Conservation (phyloP, 345 rosid species). For the Populus pruinosa region DNA sequence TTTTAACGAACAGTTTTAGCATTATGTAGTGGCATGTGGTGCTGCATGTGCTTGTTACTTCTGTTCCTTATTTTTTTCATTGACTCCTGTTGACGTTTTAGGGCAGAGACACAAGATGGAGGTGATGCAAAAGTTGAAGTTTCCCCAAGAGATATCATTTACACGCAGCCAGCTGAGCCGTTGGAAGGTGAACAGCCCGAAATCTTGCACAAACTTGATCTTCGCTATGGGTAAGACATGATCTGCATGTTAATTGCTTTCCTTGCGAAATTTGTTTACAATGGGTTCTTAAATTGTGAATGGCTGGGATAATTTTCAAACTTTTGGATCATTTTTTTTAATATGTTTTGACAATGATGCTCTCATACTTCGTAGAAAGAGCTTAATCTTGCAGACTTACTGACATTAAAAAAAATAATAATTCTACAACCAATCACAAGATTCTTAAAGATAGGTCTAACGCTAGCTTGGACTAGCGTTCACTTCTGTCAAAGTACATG, state of each 20-base stretch:
- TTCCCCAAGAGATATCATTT: conserved; percentile 90
- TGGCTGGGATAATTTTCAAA: background rate
- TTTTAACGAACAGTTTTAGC: background rate
- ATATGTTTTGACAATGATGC: background rate
- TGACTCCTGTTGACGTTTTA: conserved; percentile 34
- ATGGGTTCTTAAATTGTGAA: background rate
- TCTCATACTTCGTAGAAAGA: background rate
- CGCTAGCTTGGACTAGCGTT: background rate
- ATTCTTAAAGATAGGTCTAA: background rate
- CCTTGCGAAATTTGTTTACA: background rate
- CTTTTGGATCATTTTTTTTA: background rate
- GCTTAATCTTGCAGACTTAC: background rate
- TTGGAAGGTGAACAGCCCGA: conserved; percentile 69
- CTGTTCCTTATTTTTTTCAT: background rate
- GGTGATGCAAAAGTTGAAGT: conserved; percentile 95
- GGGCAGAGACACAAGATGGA: conserved; percentile 98
- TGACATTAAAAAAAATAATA: background rate
- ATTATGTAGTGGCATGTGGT: background rate
- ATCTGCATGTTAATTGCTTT: conserved; percentile 4
- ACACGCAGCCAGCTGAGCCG: conserved; percentile 71
- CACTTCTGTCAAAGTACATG: background rate
- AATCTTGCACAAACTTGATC: conserved; percentile 87
- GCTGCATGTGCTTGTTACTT: background rate
- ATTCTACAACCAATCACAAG: background rate
- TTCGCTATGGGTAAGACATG: conserved; percentile 79